These are phyloP conservation scores for Cladosporium sp. DNA, from an alignment of 2,329 filamentous ascomycete species.

Conservation along the genomic window DNA sequence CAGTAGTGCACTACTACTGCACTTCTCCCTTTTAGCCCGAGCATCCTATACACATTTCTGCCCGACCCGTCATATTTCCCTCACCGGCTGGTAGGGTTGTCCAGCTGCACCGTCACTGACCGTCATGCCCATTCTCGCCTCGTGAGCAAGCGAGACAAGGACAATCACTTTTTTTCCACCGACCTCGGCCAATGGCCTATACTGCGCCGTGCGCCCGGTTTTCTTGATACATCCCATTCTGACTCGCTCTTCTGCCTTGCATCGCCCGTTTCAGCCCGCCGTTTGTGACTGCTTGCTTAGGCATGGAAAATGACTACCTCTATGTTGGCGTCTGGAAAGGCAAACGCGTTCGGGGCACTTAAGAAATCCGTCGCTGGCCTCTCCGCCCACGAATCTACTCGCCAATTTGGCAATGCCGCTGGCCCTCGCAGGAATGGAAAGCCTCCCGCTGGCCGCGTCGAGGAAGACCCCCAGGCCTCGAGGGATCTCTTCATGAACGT, in stretches of 20 bases:
- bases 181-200: not conserved
- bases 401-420: constrained; percentile 10
- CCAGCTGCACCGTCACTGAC: too few relatives aligned
- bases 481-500: constrained; percentile 78
- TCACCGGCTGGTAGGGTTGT: too few relatives aligned
- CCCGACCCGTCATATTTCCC: too few relatives aligned
- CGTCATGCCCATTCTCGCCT: too few relatives aligned
- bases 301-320: constrained; percentile 34
- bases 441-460: constrained; percentile 15
- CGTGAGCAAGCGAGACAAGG: too few relatives aligned
- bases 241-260: not conserved
- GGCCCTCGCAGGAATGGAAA: constrained; percentile 17
- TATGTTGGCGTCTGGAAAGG: constrained; percentile 34
- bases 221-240: not conserved
- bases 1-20: too few relatives aligned
- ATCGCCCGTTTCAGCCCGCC: not conserved
- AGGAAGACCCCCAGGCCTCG: constrained; percentile 23
- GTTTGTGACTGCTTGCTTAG: not conserved
- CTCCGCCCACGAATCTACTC: constrained; percentile 7
- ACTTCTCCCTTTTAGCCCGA: too few relatives aligned
- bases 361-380: constrained; percentile 2
- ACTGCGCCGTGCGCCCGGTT: constrained; percentile 5
- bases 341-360: constrained; percentile 23
- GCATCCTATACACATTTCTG: too few relatives aligned
- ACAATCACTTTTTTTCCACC: not conserved